These are phyloP conservation scores for Fusarium ramigenum DNA, from an alignment of 2,329 filamentous ascomycete genomes.

Conservation along the genomic window DNA sequence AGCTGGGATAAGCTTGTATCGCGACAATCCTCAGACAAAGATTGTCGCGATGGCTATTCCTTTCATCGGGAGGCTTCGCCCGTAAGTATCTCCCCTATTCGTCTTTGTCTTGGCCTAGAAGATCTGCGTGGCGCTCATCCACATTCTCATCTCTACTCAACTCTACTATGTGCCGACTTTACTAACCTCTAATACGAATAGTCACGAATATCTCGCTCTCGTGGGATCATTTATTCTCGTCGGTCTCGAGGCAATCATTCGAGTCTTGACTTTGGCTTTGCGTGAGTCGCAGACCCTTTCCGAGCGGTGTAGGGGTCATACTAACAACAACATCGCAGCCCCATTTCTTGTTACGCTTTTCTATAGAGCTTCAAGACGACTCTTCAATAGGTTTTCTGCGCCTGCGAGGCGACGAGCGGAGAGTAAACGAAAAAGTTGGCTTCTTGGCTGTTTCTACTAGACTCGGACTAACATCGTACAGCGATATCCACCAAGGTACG, in stretches of 20 bases:
- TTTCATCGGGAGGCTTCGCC: conserved; percentile 62
- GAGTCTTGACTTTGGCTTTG: conserved; percentile 86
- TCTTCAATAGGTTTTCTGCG: conserved; percentile 83
- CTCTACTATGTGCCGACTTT: conserved; percentile 6
- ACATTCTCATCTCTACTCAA: neutral
- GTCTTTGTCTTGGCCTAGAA: neutral
- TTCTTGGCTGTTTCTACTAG: conserved; percentile 47
- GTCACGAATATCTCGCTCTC: conserved; percentile 88
- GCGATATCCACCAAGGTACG: conserved; percentile 80
- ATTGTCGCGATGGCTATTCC: conserved; percentile 58
- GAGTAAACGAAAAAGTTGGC: conserved; percentile 70
- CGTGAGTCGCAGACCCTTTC: conserved; percentile 64
- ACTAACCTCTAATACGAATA: conserved; percentile 47
- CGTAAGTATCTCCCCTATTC: conserved; percentile 51
- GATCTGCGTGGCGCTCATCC: conserved; percentile 8
- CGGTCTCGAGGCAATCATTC: conserved; percentile 81
- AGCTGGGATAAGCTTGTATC: conserved; percentile 7
- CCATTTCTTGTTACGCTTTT: conserved; percentile 82
- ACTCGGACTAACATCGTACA: conserved; percentile 63
- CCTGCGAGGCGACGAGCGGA: conserved; percentile 74
- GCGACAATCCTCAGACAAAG: neutral
- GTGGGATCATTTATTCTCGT: conserved; percentile 85
- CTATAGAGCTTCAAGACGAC: conserved; percentile 80
- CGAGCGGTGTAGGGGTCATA: conserved; percentile 16
- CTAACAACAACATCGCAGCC: conserved; percentile 58